phyloP scores from a whole-genome alignment of 306 rosid species.

The Cicer cuneatum region DNA sequence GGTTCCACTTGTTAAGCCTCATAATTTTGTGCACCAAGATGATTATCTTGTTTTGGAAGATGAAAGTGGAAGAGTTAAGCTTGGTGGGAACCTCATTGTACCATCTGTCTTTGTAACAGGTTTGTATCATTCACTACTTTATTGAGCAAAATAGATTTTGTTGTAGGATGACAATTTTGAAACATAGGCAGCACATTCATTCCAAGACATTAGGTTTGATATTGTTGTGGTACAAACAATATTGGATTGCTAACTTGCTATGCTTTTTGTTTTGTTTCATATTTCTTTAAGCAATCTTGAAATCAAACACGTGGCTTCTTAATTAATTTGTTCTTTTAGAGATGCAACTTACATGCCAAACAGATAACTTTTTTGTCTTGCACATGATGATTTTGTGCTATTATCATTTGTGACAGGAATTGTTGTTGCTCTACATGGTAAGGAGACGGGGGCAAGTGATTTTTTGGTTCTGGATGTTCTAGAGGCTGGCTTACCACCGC shows the following conservation, averaged over 20 bases:
- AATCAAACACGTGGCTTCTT: conserved; percentile 30
- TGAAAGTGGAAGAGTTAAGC: conserved; percentile 94
- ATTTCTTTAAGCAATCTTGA: conserved; percentile 33
- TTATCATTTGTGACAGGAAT: conserved; percentile 58
- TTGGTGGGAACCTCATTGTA: conserved; percentile 62
- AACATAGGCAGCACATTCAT: neutral
- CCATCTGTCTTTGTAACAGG: conserved; percentile 92
- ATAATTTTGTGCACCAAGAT: conserved; percentile 76
- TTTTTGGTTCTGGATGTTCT: conserved; percentile 81
- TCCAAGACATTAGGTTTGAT: conserved; percentile 18
- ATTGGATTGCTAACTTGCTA: conserved; percentile 33
- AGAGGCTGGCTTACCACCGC: conserved; percentile 94
- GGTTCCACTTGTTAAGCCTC: conserved; percentile 71
- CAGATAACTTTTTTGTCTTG: conserved; percentile 20
- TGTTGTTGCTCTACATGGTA: conserved; percentile 83
- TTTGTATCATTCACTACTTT: conserved; percentile 41
- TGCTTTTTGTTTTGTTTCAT: conserved; percentile 35
- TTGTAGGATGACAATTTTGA: conserved; percentile 33
- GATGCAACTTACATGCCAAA: conserved; percentile 19
- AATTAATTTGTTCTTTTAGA: conserved; percentile 13
- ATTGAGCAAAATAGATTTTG: conserved; percentile 12
- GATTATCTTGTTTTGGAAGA: conserved; percentile 88
- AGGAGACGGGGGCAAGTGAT: conserved; percentile 73
- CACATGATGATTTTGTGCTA: conserved; percentile 40
- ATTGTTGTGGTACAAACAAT: conserved; percentile 5